These are phyloP conservation scores for Dothideomycetidae sp. DNA, from an alignment of 2,329 filamentous ascomycete species.

Conservation along the genomic window DNA sequence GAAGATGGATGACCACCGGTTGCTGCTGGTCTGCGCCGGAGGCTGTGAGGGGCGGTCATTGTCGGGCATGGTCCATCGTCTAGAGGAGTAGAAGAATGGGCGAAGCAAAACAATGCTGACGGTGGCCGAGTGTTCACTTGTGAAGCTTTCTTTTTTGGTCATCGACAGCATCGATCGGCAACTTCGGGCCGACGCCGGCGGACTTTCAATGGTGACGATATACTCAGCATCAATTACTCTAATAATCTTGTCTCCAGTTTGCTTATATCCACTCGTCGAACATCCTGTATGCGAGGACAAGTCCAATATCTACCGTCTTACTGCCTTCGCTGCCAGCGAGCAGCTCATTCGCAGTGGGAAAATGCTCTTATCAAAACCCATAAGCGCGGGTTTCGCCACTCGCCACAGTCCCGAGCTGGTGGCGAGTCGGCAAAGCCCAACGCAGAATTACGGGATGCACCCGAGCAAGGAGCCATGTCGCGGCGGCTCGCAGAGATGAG, in stretches of 20 bases:
- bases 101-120: too few species aligned
- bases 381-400: slow-evolving; percentile 8
- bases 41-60: slow-evolving; percentile 13
- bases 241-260: not conserved
- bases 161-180: too few species aligned
- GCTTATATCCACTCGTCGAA: not conserved
- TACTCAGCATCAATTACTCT: too few species aligned
- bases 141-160: too few species aligned
- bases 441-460: slow-evolving; percentile 18
- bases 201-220: too few species aligned
- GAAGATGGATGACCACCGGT: slow-evolving; percentile 25
- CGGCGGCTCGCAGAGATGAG: slow-evolving; percentile 45
- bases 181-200: too few species aligned
- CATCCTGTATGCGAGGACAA: slow-evolving; percentile 16
- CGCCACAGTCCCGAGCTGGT: slow-evolving; percentile 12
- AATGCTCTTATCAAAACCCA: slow-evolving; percentile 2
- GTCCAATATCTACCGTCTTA: slow-evolving; percentile 15
- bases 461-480: slow-evolving; percentile 42
- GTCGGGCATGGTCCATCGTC: slow-evolving; percentile 16
- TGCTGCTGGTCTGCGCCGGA: slow-evolving; percentile 11
- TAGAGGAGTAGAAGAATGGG: not conserved
- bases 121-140: too few species aligned
- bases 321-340: slow-evolving; percentile 29
- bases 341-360: slow-evolving; percentile 13
- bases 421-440: slow-evolving; percentile 10